Evolutionary conservation across 1,284 basidiomycete species (phyloP).

Genomic region (Melampsora americana): DNA sequence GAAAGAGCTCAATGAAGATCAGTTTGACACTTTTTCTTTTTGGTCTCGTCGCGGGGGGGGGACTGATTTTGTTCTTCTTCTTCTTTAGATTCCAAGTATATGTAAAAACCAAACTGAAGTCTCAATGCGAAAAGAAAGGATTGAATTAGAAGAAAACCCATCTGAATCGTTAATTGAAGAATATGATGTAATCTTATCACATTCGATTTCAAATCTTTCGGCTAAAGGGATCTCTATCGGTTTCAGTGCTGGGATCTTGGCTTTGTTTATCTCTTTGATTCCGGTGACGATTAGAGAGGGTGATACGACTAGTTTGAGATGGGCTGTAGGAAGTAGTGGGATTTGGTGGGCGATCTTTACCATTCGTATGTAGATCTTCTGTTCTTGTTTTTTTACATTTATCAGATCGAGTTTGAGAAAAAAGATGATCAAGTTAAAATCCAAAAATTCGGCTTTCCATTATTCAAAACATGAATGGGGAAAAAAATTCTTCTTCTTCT

Average conservation of each 20-base stretch:
- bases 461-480: too few species aligned
- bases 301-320: slow-evolving; percentile 68
- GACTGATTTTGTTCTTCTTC: too few species aligned
- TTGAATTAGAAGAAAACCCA: background rate
- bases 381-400: background rate
- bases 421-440: too few species aligned
- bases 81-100: background rate
- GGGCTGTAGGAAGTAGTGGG: slow-evolving; percentile 74
- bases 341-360: slow-evolving; percentile 80
- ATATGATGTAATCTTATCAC: background rate
- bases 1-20: too few species aligned
- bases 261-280: slow-evolving; percentile 69
- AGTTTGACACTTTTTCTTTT: too few species aligned
- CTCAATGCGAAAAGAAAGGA: background rate
- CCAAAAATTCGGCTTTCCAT: too few species aligned
- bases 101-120: background rate
- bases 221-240: slow-evolving; percentile 77
- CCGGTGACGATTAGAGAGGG: slow-evolving; percentile 67
- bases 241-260: slow-evolving; percentile 67
- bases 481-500: slow-evolving; percentile 6
- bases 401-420: background rate
- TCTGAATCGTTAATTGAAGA: background rate
- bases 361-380: slow-evolving; percentile 68
- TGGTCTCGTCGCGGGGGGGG: too few species aligned
- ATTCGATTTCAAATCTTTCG: slow-evolving; percentile 71